phyloP scores from a whole-genome alignment of 768 basidiomycete genomes.

The Pleurotus ostreatus region DNA sequence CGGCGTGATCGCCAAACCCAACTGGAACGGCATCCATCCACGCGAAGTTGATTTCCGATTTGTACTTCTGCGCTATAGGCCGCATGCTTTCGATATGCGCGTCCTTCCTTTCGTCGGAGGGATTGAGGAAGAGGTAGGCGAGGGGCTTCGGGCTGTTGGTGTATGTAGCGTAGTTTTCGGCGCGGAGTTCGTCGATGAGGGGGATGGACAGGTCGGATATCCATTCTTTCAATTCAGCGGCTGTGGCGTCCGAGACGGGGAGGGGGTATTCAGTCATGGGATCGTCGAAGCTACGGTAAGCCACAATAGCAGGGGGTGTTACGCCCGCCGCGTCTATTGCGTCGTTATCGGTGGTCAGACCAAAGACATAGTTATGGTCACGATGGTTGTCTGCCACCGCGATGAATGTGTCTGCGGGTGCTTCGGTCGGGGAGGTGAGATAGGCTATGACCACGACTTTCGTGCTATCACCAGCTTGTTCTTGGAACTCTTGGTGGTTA shows the following conservation, averaged over 20 bases:
- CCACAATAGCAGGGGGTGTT: constrained; percentile 78
- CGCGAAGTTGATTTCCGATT: constrained; percentile 92
- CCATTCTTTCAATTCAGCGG: constrained; percentile 70
- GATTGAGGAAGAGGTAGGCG: constrained; percentile 92
- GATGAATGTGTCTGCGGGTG: constrained; percentile 69
- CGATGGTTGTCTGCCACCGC: constrained; percentile 82
- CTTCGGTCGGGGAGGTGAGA: constrained; percentile 64
- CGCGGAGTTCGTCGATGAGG: constrained; percentile 85
- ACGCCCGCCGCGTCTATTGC: constrained; percentile 69
- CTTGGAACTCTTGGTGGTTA: constrained; percentile 82
- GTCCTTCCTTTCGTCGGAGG: constrained; percentile 60
- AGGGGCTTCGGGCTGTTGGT: constrained; percentile 80
- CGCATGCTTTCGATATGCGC: constrained; percentile 61
- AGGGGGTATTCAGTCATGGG: constrained; percentile 66
- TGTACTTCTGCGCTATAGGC: constrained; percentile 77
- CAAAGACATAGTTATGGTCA: constrained; percentile 85
- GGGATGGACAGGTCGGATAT: constrained; percentile 83
- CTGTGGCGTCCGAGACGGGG: constrained; percentile 49
- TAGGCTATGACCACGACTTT: constrained; percentile 89
- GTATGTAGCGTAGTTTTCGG: constrained; percentile 90
- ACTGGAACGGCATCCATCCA: constrained; percentile 81
- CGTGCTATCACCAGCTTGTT: constrained; percentile 47
- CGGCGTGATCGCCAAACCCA: constrained; percentile 94
- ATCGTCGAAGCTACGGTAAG: constrained; percentile 93
- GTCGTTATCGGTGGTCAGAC: constrained; percentile 70